phyloP scores from a whole-genome alignment of 225 moss, liverwort and hornwort species.

The Sphagnum contortum region DNA sequence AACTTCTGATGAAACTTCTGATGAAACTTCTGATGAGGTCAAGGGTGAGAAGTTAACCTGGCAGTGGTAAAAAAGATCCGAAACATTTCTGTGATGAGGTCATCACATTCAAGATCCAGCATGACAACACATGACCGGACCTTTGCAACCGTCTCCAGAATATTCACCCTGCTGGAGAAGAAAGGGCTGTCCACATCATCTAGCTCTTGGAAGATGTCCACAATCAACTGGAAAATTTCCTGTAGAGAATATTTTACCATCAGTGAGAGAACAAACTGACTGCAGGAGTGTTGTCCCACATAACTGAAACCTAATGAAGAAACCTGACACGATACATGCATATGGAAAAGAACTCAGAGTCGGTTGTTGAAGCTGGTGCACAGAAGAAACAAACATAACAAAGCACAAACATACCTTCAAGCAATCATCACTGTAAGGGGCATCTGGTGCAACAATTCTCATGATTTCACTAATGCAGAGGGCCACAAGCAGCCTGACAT shows the following conservation, averaged over 20 bases:
- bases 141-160: constrained; percentile 98
- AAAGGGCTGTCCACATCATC: constrained; percentile 81
- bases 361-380: too few relatives aligned
- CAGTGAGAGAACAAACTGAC: too few relatives aligned
- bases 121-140: constrained; percentile 98
- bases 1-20: background rate
- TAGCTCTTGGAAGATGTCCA: constrained; percentile 84
- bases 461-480: constrained; percentile 96
- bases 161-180: constrained; percentile 76
- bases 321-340: too few relatives aligned
- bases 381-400: too few relatives aligned
- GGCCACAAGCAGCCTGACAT: constrained; percentile 79
- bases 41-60: constrained; percentile 27
- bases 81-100: constrained; percentile 93
- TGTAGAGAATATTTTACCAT: constrained; percentile 15
- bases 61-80: constrained; percentile 79
- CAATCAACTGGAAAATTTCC: constrained; percentile 90
- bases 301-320: too few relatives aligned
- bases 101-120: constrained; percentile 98
- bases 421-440: constrained; percentile 71
- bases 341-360: too few relatives aligned
- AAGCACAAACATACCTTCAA: constrained; percentile 49
- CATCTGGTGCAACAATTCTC: constrained; percentile 98
- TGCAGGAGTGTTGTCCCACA: too few relatives aligned
- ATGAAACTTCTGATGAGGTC: background rate